Evolutionary conservation across 1,139 yeast genomes (phyloP), one percentile per base, ranked within the genome.

Genomic region (Kazachstania sp.): DNA sequence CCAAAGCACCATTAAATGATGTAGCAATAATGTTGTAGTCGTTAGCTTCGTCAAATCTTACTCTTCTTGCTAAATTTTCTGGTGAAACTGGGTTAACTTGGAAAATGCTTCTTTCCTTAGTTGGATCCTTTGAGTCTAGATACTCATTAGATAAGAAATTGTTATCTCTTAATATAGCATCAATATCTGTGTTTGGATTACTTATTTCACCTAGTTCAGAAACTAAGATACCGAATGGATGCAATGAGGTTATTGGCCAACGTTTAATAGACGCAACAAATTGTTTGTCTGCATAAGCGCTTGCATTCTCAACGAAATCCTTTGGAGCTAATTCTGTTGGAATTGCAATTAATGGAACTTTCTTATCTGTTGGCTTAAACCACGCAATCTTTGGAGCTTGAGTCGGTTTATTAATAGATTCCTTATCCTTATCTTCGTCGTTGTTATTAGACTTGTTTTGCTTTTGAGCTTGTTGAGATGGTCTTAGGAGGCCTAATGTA

Each of bases 191-290:
- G 32, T 75, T 72, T 5, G 82, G 76, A 54, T 84, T 92, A 55
- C 83, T 87, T 59, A 86, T 80, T 43, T 78, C 76, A 31, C 98
- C 98, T 54, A 92, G 72, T 59, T 85, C 87, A 47, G 90, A 86
- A 32, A 90, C 84, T 52, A 92, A 72, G 30, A 96, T 90, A 59
- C 98, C 98, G 61, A 92, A 92, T 3, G 98, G 98, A 71, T 92
- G 98, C 65, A 92, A 76, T 0, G 97, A 90, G 16, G 98, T 92
- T 67, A 92, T 92, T 64, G 98, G 98, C 98, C 98, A 92, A 68
- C 98, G 83, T 66, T 92, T 92, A 59, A 92, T 92, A 3, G 95
- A 85, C 0, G 97, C 97, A 52, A 92, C 94, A 63, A 92, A 92
- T 47, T 88, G 71, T 58, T 83, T 86, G 63, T 86, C 81, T 0